Evolutionary conservation across 1,284 basidiomycete genomes (phyloP).

Genomic region (Schizophyllum commune): DNA sequence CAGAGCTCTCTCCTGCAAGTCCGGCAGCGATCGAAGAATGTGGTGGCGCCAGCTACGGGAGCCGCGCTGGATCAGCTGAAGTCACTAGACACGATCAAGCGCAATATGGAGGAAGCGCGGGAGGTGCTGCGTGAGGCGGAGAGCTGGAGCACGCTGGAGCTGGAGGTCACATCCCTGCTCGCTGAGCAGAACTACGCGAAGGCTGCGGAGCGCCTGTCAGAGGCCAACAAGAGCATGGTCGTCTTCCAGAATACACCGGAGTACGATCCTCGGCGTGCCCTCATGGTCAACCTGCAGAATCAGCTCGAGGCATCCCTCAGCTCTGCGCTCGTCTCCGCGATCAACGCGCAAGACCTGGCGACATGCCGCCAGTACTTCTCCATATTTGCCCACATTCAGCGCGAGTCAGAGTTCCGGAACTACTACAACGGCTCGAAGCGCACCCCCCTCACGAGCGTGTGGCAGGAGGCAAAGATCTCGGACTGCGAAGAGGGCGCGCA

Average conservation of each 20-base stretch:
- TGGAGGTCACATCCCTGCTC: constrained; percentile 80
- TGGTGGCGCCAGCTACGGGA: constrained; percentile 45
- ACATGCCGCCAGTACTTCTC: constrained; percentile 73
- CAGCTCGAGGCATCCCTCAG: constrained; percentile 87
- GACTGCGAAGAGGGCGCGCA: constrained; percentile 34
- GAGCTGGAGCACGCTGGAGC: constrained; percentile 89
- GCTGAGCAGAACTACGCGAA: constrained; percentile 73
- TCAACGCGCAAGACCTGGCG: constrained; percentile 66
- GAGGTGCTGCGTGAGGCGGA: constrained; percentile 79
- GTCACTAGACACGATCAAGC: constrained; percentile 75
- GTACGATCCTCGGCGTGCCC: constrained; percentile 74
- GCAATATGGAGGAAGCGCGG: constrained; percentile 65
- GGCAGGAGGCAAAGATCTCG: constrained; percentile 50
- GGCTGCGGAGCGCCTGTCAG: constrained; percentile 82
- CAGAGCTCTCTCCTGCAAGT: constrained; percentile 56
- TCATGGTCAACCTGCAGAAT: constrained; percentile 89
- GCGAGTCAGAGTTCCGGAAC: constrained; percentile 84
- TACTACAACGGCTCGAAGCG: constrained; percentile 87
- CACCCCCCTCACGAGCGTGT: constrained; percentile 53
- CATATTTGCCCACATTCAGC: constrained; percentile 85
- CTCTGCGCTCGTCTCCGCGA: constrained; percentile 77
- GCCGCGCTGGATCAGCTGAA: constrained; percentile 67
- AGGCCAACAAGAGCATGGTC: constrained; percentile 80
- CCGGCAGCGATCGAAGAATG: constrained; percentile 39
- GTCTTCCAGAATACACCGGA: constrained; percentile 87